phyloP scores from a whole-genome alignment of 305 asterid species.

The Petunia hybrid region DNA sequence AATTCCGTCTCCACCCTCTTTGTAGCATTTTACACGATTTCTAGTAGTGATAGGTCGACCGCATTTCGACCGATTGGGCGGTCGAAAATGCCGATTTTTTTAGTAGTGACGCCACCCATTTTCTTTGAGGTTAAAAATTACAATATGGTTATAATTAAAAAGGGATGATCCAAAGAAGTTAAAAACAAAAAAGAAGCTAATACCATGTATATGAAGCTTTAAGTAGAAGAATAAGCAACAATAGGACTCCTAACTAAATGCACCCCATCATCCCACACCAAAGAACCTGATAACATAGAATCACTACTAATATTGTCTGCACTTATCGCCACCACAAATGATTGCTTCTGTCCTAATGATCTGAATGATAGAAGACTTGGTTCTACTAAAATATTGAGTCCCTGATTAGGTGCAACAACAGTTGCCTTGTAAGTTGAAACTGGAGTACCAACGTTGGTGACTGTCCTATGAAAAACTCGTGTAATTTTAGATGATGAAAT shows the following conservation, averaged over 20 bases:
- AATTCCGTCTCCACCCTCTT: too few relatives aligned
- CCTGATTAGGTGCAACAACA: slow-evolving; percentile 49
- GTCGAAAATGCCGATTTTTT: too few relatives aligned
- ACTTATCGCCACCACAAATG: slow-evolving; percentile 47
- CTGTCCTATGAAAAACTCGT: slow-evolving; percentile 55
- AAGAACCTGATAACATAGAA: slow-evolving; percentile 57
- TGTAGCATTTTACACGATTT: too few relatives aligned
- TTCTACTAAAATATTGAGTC: slow-evolving; percentile 53
- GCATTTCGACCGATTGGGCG: too few relatives aligned
- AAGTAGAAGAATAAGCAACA: slow-evolving; percentile 34
- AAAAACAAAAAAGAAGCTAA: not conserved
- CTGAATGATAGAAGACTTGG: slow-evolving; percentile 50
- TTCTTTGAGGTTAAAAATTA: too few relatives aligned
- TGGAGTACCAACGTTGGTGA: slow-evolving; percentile 61
- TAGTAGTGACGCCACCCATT: too few relatives aligned
- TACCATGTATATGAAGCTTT: not conserved
- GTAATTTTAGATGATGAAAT: slow-evolving; percentile 25
- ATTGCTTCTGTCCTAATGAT: slow-evolving; percentile 46
- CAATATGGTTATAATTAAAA: not conserved
- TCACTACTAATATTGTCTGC: slow-evolving; percentile 54
- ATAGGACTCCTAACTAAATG: slow-evolving; percentile 64
- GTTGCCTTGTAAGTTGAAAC: slow-evolving; percentile 49
- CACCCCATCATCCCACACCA: slow-evolving; percentile 62
- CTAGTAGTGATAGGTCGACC: too few relatives aligned
- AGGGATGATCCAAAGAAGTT: not conserved